Percentiles rank a stretch among this genome's conserved stretches.
These are phyloP conservation scores for Rhododendron simsii DNA, from an alignment of 148 eudicot genomes.

Conservation along the genomic window DNA sequence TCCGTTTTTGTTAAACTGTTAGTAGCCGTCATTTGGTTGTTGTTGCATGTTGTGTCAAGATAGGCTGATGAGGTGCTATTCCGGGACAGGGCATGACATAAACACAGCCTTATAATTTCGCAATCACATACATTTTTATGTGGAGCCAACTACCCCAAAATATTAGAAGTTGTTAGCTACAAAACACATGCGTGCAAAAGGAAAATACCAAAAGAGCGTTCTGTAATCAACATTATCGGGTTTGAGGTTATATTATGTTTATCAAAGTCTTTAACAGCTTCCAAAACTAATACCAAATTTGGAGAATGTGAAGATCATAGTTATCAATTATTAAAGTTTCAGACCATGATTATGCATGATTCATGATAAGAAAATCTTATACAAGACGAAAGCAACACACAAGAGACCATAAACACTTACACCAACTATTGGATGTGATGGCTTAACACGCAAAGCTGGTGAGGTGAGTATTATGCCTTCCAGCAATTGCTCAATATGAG, in stretches of 20 bases:
- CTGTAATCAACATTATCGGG: not conserved
- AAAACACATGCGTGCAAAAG: not conserved
- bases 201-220: not conserved
- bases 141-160: not conserved
- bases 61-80: too few species aligned
- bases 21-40: too few species aligned
- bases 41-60: too few species aligned
- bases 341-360: not conserved
- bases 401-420: slow-evolving; percentile 35
- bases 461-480: slow-evolving; percentile 87
- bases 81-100: not conserved
- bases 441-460: slow-evolving; percentile 87
- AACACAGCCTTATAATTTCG: not conserved
- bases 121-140: not conserved
- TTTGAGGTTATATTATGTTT: not conserved
- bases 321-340: not conserved
- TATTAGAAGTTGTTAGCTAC: not conserved
- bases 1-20: too few species aligned
- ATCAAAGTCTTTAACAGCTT: not conserved
- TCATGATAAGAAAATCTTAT: not conserved
- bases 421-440: slow-evolving; percentile 85
- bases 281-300: not conserved
- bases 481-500: slow-evolving; percentile 50
- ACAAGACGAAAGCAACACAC: not conserved
- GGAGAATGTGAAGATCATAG: not conserved